Evolutionary conservation across 176 grass and related monocot genomes (phyloP), one percentile per base, ranked within the genome.

Genomic region (Raddia guianensis): DNA sequence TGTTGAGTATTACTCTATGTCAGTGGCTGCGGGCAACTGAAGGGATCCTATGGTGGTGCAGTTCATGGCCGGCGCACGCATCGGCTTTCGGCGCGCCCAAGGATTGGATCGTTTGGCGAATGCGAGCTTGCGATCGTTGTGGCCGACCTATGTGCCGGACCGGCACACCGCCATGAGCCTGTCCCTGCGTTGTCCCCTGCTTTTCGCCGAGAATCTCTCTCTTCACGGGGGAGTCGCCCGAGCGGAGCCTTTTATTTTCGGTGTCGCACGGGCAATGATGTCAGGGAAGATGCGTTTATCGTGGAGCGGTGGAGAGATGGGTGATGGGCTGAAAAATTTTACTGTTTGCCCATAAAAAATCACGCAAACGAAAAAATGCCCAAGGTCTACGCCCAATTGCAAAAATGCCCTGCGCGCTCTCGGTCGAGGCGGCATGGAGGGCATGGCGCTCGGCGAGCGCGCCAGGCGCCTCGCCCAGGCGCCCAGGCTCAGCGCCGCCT

Each of bases 61-160:
- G 27, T 20, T 40, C 84, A 60, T 15, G 9, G 70, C 45, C 50
- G 70, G 53, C 45, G 46, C 32, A 68, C 45, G 46, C 32, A 68
- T 14, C 55, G 44, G 48, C 73, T 82, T 82, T 87, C 79, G 66
- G 56, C 55, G 66, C 5, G 85, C 85, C 79, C 79, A 61, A 76
- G 78, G 85, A 53, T 76, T 81, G 54, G 56, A 34, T 76, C 72
- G 12, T 49, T 73, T 15, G 14, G 45, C 18, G 35, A 6, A 3
- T 72, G 37, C 37, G 37, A 40, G 4, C 27, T 40, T 40, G 72
- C 14, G 5, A 20, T 57, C 78, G 44, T 5, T 45, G 14, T 79
- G 68, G 86, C 86, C 80, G 68, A 83, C 75, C 80, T 74, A 60
- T 57, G 7, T 73, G 80, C 45, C 64, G 82, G 71, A 16, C 12